Percentiles rank a stretch among this genome's conserved stretches.
Evolutionary conservation across 2,329 filamentous ascomycete species (phyloP).

Genomic region (Arthrobotrys pseudoclavata): DNA sequence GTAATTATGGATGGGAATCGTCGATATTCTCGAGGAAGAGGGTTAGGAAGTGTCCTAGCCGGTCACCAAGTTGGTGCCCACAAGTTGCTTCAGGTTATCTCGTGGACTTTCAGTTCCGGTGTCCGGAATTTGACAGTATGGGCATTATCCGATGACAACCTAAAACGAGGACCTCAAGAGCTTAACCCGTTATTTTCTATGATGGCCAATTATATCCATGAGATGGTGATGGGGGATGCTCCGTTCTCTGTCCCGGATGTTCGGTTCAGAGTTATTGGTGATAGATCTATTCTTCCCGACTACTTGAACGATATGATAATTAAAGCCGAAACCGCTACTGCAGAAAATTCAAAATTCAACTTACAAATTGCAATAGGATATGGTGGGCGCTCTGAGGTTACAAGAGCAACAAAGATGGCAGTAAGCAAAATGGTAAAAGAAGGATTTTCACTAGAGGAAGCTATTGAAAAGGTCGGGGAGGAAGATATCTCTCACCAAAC

Average conservation of each 20-base stretch:
- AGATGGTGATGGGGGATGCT: slow-evolving; percentile 51
- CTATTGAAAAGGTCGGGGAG: slow-evolving; percentile 36
- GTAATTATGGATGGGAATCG: slow-evolving; percentile 55
- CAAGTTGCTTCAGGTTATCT: slow-evolving; percentile 50
- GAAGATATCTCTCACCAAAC: slow-evolving; percentile 46
- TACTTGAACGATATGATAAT: slow-evolving; percentile 44
- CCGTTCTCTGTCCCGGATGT: slow-evolving; percentile 35
- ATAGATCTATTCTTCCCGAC: slow-evolving; percentile 45
- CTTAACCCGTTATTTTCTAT: slow-evolving; percentile 45
- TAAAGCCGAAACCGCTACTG: slow-evolving; percentile 39
- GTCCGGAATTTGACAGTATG: slow-evolving; percentile 48
- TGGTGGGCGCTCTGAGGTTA: slow-evolving; percentile 54
- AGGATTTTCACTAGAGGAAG: slow-evolving; percentile 40
- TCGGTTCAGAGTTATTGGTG: slow-evolving; percentile 45
- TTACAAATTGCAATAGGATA: slow-evolving; percentile 53
- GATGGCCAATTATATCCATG: slow-evolving; percentile 51
- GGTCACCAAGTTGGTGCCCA: slow-evolving; percentile 56
- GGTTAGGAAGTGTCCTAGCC: slow-evolving; percentile 30
- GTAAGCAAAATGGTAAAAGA: slow-evolving; percentile 37
- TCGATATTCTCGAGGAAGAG: slow-evolving; percentile 39
- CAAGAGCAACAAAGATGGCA: slow-evolving; percentile 43
- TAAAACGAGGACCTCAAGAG: slow-evolving; percentile 49
- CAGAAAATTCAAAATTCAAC: slow-evolving; percentile 43
- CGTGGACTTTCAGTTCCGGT: slow-evolving; percentile 45
- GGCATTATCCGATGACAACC: slow-evolving; percentile 53